Evolutionary conservation across 805 yeast genomes (phyloP), one percentile per base, ranked within the genome.

Genomic region (Lipomyces starkeyi): DNA sequence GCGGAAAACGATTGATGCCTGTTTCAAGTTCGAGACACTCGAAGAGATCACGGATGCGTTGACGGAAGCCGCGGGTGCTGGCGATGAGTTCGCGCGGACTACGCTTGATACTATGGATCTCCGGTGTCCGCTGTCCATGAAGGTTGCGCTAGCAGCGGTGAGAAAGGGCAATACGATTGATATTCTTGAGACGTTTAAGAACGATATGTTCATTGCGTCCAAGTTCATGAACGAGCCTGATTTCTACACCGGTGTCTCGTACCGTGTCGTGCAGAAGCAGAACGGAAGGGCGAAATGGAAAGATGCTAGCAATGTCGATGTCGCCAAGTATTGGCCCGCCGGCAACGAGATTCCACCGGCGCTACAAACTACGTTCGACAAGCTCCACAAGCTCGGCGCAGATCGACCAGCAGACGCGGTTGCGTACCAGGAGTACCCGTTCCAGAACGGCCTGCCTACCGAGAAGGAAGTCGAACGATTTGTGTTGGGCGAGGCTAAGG

Each of bases 51-150:
- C 90, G 57, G 79, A 80, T 9, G 83, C 84, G 32, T 83, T 91
- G 74, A 76, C 82, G 59, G 76, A 76, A 58, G 63, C 58, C 27
- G 79, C 66, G 27, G 87, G 32, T 53, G 79, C 65, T 32, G 87
- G 86, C 66, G 88, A 87, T 20, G 85, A 83, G 59, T 94, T 94
- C 80, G 93, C 97, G 8, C 70, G 77, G 35, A 76, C 82, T 64
- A 87, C 91, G 0, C 80, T 84, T 64, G 83, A 82, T 57, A 87
- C 85, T 29, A 81, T 94, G 70, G 78, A 81, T 59, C 79, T 84
- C 60, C 91, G 93, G 78, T 91, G 97, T 3, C 90, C 91, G 58
- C 83, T 91, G n/a, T 89, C 97, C 22, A 81, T 92, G 72, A 87
- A 89, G 75, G 87, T 93, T 54, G 87, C 91, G 1, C 83, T 88